These are phyloP conservation scores for Halteria grandinella DNA, from an alignment of 73 alveolate genomes.

Conservation along the genomic window DNA sequence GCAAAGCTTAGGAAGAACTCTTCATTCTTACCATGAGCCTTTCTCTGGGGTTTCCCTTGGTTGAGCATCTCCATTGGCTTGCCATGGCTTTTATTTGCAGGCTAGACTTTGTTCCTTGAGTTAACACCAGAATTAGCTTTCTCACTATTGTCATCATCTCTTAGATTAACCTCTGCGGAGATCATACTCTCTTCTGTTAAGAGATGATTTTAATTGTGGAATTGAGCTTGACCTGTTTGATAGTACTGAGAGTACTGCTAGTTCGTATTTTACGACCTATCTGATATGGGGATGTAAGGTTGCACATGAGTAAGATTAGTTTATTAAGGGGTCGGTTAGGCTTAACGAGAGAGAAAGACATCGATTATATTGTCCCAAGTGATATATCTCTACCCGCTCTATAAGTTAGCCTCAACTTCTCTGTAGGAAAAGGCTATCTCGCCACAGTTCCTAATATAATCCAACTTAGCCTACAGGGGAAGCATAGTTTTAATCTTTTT, in stretches of 20 bases:
- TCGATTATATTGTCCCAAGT: conserved; percentile 49
- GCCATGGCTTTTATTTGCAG: no score
- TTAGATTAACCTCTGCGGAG: no score
- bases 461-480: conserved; percentile 25
- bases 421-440: conserved; percentile 33
- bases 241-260: not conserved
- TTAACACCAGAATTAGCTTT: no score
- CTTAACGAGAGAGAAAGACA: conserved; percentile 4
- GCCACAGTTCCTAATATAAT: conserved; percentile 4
- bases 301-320: no score
- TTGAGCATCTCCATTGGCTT: no score
- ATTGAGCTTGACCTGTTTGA: not conserved
- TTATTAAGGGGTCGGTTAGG: not conserved
- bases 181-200: not conserved
- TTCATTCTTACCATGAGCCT: no score
- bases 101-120: no score
- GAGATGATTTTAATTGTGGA: not conserved
- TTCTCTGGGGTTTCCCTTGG: no score
- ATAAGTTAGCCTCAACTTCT: conserved; percentile 18
- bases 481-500: conserved; percentile 15
- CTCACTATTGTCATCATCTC: no score
- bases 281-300: no score
- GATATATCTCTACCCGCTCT: conserved; percentile 12
- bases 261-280: no score
- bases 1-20: no score